Evolutionary conservation across 495 filamentous ascomycete genomes (phyloP), one percentile per base, ranked within the genome.

Genomic region (Elaphomyces granulatus): DNA sequence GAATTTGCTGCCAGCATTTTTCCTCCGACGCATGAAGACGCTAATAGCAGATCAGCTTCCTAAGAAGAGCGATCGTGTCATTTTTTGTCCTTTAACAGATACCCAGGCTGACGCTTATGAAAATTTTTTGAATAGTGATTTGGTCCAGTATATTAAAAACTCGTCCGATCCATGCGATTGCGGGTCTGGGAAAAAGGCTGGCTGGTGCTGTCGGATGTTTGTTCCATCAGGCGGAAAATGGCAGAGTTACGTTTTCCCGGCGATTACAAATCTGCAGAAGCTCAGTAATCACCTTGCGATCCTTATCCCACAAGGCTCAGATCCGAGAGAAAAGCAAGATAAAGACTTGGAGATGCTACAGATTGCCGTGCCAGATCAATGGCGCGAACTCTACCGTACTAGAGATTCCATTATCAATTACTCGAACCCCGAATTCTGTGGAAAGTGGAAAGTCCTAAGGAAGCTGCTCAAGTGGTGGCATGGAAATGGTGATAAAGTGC

Each of bases 31-130:
- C 1, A 88, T 93, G 79, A 98, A 98, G 62, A 77, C 76, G 0
- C 62, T 96, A 36, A 94, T 98, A 41, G 86, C 86, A 0, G 67
- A 94, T 56, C 88, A 98, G 50, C 71, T 98, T n/a, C 90, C 90
- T 0, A 92, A 90, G 58, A 98, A 98, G 66, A 81, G 69, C 28
- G 90, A 98, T 53, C 78, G 77, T 32, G 88, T 98, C 0, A 87
- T 96, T 1, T 98, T 98, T 55, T 96, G 92, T 50, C 86, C 83
- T 17, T 66, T 96, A 30, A 94, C 87, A 0, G 72, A 76, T 12
- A 78, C 77, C 2, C 92, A 96, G 54, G 69, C 72, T 18, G 78
- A 81, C 18, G 90, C 87, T 2, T 98, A 98, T 50, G 77, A 88
- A 49, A 80, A 77, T 33, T 77, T 87, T 40, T 54, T 94, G 10